Evolutionary conservation across 2,329 filamentous ascomycete genomes (phyloP).

Genomic region (Cryphonectria parasitica): DNA sequence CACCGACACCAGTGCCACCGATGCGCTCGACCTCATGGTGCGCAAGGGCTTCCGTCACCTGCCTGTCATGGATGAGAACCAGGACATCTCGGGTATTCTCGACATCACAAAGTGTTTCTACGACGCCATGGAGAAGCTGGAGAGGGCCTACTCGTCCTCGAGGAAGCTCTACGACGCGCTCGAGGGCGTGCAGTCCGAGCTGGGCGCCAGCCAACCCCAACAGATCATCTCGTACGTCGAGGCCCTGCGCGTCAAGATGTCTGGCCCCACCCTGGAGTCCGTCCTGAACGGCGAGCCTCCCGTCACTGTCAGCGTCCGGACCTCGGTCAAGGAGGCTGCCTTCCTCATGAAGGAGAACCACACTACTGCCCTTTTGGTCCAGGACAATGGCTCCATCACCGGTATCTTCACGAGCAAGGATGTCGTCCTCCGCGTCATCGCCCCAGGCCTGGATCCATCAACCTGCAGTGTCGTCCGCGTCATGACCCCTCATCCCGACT

Average conservation of each 20-base stretch:
- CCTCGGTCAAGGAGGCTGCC: conserved; percentile 94
- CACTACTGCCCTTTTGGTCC: conserved; percentile 93
- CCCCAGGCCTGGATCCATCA: conserved; percentile 88
- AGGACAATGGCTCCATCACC: conserved; percentile 95
- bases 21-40: conserved; percentile 97
- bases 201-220: conserved; percentile 93
- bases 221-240: conserved; percentile 99
- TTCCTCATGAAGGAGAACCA: conserved; percentile 98
- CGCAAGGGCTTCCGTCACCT: conserved; percentile 96
- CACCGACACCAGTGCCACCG: conserved; percentile 96
- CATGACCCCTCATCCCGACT: conserved; percentile 98
- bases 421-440: conserved; percentile 96
- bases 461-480: conserved; percentile 98
- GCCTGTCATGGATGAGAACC: conserved; percentile 99
- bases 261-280: conserved; percentile 91
- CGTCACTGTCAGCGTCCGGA: conserved; percentile 92
- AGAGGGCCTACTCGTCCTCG: conserved; percentile 97
- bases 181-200: conserved; percentile 95
- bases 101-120: conserved; percentile 99
- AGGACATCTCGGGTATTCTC: conserved; percentile 96
- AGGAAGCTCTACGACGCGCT: conserved; percentile 96
- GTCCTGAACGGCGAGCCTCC: conserved; percentile 91
- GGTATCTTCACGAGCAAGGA: conserved; percentile 99
- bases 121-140: conserved; percentile 99
- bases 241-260: conserved; percentile 94